Conservation (phyloP, 2,329 filamentous ascomycete species). For the Colletotrichum tropicicola region DNA sequence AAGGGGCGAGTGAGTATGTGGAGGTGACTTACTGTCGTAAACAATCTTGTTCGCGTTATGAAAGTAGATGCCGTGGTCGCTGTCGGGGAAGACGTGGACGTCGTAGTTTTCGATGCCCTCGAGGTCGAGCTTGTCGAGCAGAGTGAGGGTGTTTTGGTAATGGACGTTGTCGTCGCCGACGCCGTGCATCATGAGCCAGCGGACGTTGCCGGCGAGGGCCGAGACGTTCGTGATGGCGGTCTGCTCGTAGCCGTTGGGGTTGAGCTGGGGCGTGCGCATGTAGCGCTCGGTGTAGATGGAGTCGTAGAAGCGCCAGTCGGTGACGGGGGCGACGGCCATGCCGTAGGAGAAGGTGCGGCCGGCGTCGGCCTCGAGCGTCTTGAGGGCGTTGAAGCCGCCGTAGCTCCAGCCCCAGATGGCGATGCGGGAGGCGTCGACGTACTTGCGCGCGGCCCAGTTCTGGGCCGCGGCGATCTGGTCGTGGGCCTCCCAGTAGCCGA, state of each 20-base stretch:
- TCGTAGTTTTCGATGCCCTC: constrained; percentile 91
- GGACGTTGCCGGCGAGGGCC: constrained; percentile 78
- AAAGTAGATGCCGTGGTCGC: constrained; percentile 93
- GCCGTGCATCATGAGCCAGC: constrained; percentile 96
- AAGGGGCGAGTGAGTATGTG: constrained; percentile 10
- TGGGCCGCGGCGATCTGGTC: constrained; percentile 94
- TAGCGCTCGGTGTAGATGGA: constrained; percentile 95
- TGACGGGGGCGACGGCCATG: constrained; percentile 98
- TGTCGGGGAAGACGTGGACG: constrained; percentile 95
- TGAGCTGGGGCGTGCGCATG: constrained; percentile 93
- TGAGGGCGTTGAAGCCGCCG: constrained; percentile 93
- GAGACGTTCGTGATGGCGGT: constrained; percentile 78
- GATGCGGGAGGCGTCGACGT: constrained; percentile 83
- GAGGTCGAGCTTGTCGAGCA: constrained; percentile 88
- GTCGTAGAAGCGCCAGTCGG: constrained; percentile 96
- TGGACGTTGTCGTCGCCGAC: constrained; percentile 98
- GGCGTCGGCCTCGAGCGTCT: constrained; percentile 91
- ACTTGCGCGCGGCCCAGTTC: constrained; percentile 81
- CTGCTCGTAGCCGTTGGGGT: constrained; percentile 78
- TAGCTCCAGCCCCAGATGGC: constrained; percentile 99
- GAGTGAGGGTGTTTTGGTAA: constrained; percentile 88
- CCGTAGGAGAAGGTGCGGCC: constrained; percentile 94
- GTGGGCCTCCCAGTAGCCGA: constrained; percentile 84
- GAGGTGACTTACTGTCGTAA: constrained; percentile 81
- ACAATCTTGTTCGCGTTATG: constrained; percentile 93